Base-by-base conservation (phyloP, 2,329 filamentous ascomycete species). In the Penicillium crustosum region DNA sequence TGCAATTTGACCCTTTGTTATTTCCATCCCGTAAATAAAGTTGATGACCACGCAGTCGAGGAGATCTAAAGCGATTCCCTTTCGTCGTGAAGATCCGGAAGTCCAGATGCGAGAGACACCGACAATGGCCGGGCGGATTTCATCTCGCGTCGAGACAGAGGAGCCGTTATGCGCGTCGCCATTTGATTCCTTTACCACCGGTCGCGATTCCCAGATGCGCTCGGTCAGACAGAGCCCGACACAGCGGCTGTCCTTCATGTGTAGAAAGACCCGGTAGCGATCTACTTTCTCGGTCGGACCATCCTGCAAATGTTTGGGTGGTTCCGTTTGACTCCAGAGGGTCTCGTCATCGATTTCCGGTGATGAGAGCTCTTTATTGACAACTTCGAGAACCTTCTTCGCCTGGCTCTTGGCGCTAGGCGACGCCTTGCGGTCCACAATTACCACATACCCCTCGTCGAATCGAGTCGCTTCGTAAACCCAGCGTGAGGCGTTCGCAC, bases 71-170 rank as follows among this genome's bases (percentile, higher is more conserved):
- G 85, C 86, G 52, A 87, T 80, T 9, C 84, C 83, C 62, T 81
- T 79, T 42, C 82, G 75, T 33, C 86, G 79, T 58, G 83, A 81
- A 2, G 79, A 77, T 6, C 77, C 79, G 8, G 82, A 84, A 0
- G 84, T 86, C 86, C 86, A 89, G 63, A 89, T 85, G 31, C 86
- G 80, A 25, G 86, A 86, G 27, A 89, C 81, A 19, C 85, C 84
- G 53, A 88, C 77, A n/a, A 82, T 75, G 3, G 82, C 84, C 3
- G 78, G 73, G 27, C 78, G 70, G 6, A 75, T 64, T 45, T 76
- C 72, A 27, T 75, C 71, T 51, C 76, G 75, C 36, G 81, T 73
- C 2, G 77, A 79, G 57, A 84, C 74, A 5, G 78, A 78, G 5
- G 78, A 78, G 59, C 74, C 72, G 52, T 69, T 61, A 27, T 66